phyloP scores from a whole-genome alignment of 208 protist species.

The Leishmania lainsoni region DNA sequence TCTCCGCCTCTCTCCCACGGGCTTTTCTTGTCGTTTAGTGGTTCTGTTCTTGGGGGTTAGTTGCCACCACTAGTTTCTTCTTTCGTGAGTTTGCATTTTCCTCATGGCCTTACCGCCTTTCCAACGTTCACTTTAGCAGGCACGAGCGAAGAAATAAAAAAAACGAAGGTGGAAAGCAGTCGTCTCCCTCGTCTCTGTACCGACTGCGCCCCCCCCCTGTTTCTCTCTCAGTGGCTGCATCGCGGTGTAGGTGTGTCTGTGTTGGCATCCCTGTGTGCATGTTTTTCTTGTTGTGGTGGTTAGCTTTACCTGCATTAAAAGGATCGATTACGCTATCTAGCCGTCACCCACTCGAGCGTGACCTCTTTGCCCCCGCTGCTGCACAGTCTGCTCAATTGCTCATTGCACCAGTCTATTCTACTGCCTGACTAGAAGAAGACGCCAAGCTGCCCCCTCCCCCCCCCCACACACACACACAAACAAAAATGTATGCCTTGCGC shows the following conservation, averaged over 20 bases:
- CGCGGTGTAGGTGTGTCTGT: neutral
- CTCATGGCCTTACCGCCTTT: neutral
- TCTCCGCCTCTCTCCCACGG: too few relatives aligned
- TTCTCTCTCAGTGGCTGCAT: neutral
- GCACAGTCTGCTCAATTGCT: neutral
- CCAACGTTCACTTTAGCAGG: neutral
- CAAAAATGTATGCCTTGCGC: neutral
- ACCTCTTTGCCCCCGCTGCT: neutral
- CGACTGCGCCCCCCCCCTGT: neutral
- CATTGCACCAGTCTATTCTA: neutral
- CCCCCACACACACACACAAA: too few relatives aligned
- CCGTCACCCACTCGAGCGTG: neutral
- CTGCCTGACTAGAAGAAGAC: neutral
- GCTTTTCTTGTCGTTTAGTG: too few relatives aligned
- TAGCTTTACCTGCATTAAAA: neutral
- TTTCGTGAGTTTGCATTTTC: too few relatives aligned
- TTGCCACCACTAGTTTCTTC: too few relatives aligned
- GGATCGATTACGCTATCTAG: neutral
- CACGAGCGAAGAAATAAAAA: neutral
- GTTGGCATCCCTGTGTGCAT: neutral
- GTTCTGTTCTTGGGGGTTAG: too few relatives aligned
- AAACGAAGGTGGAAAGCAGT: neutral
- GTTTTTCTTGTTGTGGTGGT: too few relatives aligned
- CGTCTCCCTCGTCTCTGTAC: neutral
- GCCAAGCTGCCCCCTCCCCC: neutral